Conservation (phyloP, 2,329 filamentous ascomycete species). For the Colletotrichum siamense region DNA sequence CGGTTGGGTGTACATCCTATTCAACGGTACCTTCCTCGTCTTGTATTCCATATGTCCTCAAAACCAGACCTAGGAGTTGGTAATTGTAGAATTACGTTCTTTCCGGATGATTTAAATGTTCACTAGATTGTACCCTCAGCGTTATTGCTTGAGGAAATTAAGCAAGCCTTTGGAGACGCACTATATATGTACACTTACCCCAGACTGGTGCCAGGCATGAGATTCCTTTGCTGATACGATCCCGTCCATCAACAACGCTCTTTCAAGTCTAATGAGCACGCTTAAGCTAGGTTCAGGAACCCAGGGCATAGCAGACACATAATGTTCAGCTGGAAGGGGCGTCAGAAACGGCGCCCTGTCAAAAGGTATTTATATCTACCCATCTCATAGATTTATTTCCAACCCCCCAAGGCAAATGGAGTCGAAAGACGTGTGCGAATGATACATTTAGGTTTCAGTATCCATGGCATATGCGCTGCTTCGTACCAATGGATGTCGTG, state of each 20-base stretch:
- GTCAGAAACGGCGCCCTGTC: fast-evolving
- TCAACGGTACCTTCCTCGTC: background rate
- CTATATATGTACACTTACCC: fast-evolving
- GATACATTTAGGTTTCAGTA: background rate
- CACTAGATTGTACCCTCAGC: no score
- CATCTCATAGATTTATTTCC: no score
- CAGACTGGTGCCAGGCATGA: background rate
- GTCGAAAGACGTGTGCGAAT: no score
- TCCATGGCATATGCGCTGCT: background rate
- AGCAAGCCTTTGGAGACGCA: fast-evolving
- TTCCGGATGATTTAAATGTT: no score
- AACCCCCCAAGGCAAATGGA: no score
- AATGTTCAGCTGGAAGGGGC: fast-evolving
- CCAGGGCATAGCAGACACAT: background rate
- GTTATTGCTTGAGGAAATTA: background rate
- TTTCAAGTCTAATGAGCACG: background rate
- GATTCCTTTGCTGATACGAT: background rate
- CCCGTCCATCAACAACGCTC: background rate
- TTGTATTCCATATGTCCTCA: background rate
- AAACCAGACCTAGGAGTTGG: background rate
- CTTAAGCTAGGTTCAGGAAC: fast-evolving
- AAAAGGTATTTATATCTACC: background rate
- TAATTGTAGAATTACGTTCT: no score
- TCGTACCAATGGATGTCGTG: background rate
- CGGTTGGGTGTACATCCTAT: background rate